A percentile compares a stretch with the other conserved stretches of the same genome.
These are phyloP conservation scores for Ustilago crameri DNA, from an alignment of 1,284 basidiomycete genomes.

Conservation along the genomic window DNA sequence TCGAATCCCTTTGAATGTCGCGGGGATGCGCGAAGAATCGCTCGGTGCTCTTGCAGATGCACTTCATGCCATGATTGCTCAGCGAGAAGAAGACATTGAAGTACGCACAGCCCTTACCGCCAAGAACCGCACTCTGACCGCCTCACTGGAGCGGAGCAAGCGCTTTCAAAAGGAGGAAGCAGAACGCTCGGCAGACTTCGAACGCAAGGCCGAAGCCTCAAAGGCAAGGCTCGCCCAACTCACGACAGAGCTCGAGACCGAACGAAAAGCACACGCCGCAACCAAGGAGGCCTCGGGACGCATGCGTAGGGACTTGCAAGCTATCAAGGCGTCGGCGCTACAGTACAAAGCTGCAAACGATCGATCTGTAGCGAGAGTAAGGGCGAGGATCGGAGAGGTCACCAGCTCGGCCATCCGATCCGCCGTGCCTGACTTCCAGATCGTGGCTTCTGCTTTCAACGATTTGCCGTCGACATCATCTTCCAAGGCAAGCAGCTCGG, in stretches of 20 bases:
- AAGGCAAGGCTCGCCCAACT: constrained; percentile 38
- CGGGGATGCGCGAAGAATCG: constrained; percentile 24
- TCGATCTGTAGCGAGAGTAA: constrained; percentile 39
- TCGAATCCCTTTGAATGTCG: constrained; percentile 32
- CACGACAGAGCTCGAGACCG: constrained; percentile 26
- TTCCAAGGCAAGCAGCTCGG: constrained; percentile 13
- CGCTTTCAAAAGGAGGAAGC: constrained; percentile 43
- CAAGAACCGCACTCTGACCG: constrained; percentile 40
- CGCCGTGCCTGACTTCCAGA: constrained; percentile 49
- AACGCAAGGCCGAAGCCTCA: constrained; percentile 46
- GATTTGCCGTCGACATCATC: constrained; percentile 17
- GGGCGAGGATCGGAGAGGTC: constrained; percentile 50
- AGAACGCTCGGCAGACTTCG: constrained; percentile 39
- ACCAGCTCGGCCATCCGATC: constrained; percentile 50
- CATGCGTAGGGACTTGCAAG: constrained; percentile 40
- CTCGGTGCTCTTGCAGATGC: constrained; percentile 40
- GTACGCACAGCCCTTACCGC: constrained; percentile 52
- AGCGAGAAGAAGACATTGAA: constrained; percentile 55
- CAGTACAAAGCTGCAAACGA: constrained; percentile 51
- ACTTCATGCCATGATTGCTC: constrained; percentile 52
- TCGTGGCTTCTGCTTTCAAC: constrained; percentile 43
- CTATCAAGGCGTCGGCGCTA: constrained; percentile 44
- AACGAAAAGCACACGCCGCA: constrained; percentile 40
- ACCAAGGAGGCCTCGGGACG: constrained; percentile 51
- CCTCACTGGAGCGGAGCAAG: constrained; percentile 42